Evolutionary conservation across 495 filamentous ascomycete genomes (phyloP).

Genomic region (Xylaria scruposa): DNA sequence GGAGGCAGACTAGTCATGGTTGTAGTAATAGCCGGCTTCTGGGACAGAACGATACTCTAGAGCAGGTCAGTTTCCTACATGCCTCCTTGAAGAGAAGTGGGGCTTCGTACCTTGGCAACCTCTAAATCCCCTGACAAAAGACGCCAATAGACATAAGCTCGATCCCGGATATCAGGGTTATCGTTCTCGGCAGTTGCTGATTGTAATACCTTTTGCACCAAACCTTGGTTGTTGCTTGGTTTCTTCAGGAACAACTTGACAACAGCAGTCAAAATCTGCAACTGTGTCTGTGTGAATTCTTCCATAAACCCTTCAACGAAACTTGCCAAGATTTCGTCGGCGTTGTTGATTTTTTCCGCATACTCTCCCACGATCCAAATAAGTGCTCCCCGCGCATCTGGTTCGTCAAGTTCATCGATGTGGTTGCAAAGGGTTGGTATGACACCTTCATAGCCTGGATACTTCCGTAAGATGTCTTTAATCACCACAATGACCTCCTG

Average conservation of each 20-base stretch:
- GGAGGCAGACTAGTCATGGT: conserved; percentile 89
- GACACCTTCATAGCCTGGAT: conserved; percentile 96
- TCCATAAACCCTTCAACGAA: conserved; percentile 94
- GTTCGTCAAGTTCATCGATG: conserved; percentile 96
- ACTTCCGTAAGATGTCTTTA: conserved; percentile 97
- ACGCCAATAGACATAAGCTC: conserved; percentile 98
- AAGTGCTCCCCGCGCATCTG: conserved; percentile 85
- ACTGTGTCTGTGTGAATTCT: conserved; percentile 91
- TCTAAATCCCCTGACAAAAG: conserved; percentile 91
- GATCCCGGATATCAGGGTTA: conserved; percentile 95
- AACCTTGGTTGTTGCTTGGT: conserved; percentile 81
- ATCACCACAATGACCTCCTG: conserved; percentile 98
- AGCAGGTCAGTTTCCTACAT: conserved; percentile 31
- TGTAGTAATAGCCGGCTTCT: conserved; percentile 91
- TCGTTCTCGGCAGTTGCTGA: conserved; percentile 92
- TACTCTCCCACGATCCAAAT: conserved; percentile 99
- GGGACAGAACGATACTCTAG: conserved; percentile 87
- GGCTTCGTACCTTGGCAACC: conserved; percentile 71
- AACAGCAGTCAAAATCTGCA: conserved; percentile 94
- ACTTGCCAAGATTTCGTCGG: conserved; percentile 82
- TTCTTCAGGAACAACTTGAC: conserved; percentile 98
- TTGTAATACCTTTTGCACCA: conserved; percentile 94
- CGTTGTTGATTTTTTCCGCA: conserved; percentile 98
- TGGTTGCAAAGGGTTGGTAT: conserved; percentile 96
- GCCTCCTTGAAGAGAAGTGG: not conserved